Base-by-base conservation (phyloP, 768 basidiomycete genomes). In the Megacollybia marginata region DNA sequence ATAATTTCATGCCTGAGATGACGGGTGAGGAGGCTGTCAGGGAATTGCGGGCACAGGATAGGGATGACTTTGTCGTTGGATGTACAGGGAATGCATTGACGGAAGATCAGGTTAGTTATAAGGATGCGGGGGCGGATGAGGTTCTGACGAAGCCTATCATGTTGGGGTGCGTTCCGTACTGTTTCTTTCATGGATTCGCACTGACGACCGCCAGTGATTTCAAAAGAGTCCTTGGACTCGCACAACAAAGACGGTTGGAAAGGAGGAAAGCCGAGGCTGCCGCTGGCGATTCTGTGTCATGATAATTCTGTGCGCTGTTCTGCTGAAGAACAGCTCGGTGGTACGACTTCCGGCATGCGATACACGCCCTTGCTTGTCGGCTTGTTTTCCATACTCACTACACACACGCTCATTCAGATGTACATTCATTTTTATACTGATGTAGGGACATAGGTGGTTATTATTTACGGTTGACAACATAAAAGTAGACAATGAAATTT, bases 21-120 rank as follows among this genome's bases (percentile, higher is more conserved):
- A 63, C 65, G 9, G 71, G 71, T 13, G 64, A 67, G 33, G 62
- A 70, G 19, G 61, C 65, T 16, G 64, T 69, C 16, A 55, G 55
- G 38, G 57, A 62, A 51, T 51, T 71, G 9, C 52, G 71, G 20
- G 53, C 53, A 36, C 52, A 58, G 19, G 65, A 62, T 6, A 50
- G 69, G 31, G 54, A 60, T 32, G 70, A 70, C 36, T 65, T 70
- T 44, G 60, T 71, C 9, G 64, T 68, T 18, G 60, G 47, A 11
- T 43, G n/a, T 28, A 49, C 43, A 12, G 46, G 59, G 9, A 60
- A 57, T 33, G 57, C 57, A 1, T 44, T 60, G 42, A 57, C 55
- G 28, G 61, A 65, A 48, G 68, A 67, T 46, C 65, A 66, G 51
- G 53, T 55, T 33, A 62, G 62, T 33, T 67, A 64, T 55, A 48